Base-by-base conservation (phyloP, 495 filamentous ascomycete genomes). In the Podospora pseudopauciseta region DNA sequence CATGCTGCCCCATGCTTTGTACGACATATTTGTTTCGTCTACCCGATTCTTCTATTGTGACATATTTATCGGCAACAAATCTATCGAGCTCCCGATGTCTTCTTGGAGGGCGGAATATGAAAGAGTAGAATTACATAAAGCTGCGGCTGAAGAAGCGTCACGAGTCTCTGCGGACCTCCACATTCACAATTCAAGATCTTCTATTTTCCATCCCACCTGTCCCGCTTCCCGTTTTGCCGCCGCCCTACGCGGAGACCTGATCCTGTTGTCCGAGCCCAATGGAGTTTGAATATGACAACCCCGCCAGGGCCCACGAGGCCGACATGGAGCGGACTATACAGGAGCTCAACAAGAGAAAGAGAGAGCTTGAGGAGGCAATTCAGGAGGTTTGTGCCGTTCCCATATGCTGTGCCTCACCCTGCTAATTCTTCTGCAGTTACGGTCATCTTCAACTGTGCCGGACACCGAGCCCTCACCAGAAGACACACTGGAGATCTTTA, bases 271-370 rank as follows among this genome's bases (percentile, higher is more conserved):
- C 39, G 39, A 49, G 39, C 39, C 39, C 9, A 49, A 75, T 75
- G 73, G 67, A 71, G 32, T 65, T 30, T 6, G 44, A 30, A 20
- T 28, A 13, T 15, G 60, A 49, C n/a, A 54, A 57, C 19, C 53
- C 57, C 16, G 55, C 30, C 6, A 63, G 44, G 2, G 60, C 78
- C 26, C 76, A 86, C 74, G 77, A 81, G 39, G 74, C 80, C 32
- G 86, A 86, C 72, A 76, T 95, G 18, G 87, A 91, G 64, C 82
- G 83, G 6, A 91, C 91, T 1, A 62, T 93, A 44, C 80, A 83
- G 67, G 84, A 87, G 66, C 84, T 94, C 2, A 86, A 90, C 75
- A 82, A 81, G 26, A 85, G 83, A 74, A 87, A 93, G 23, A 84
- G 80, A 64, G 85, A 89, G 70, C 87, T 91, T 67, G 86, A 91